A percentile compares a stretch with the other conserved stretches of the same genome.
Evolutionary conservation across 139 green algal genomes (phyloP).

Genomic region (Picochlorum sp.): DNA sequence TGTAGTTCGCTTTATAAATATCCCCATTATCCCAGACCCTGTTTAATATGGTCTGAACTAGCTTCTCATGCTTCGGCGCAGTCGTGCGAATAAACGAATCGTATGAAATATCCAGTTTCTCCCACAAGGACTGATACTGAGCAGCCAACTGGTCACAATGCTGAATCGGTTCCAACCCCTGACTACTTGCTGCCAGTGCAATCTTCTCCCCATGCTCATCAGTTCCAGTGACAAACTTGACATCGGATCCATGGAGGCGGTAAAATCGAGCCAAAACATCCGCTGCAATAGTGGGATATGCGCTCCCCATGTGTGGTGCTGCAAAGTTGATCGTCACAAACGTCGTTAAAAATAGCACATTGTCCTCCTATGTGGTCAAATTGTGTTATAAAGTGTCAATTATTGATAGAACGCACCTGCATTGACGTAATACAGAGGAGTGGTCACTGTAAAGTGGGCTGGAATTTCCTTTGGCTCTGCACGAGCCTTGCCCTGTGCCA

Average conservation of each 20-base stretch:
- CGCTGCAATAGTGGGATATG: slow-evolving; percentile 93
- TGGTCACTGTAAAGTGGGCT: slow-evolving; percentile 80
- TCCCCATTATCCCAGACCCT: slow-evolving; percentile 73
- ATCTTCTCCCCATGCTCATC: slow-evolving; percentile 99
- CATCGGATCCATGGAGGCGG: slow-evolving; percentile 56
- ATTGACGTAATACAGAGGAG: slow-evolving; percentile 95
- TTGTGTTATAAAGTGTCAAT: slow-evolving; percentile 11
- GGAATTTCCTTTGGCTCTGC: neutral
- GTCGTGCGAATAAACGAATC: slow-evolving; percentile 96
- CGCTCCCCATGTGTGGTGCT: slow-evolving; percentile 93
- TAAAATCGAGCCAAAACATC: slow-evolving; percentile 80
- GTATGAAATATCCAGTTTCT: slow-evolving; percentile 81
- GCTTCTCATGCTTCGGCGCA: slow-evolving; percentile 53
- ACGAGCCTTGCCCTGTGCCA: neutral
- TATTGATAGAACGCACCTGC: slow-evolving; percentile 22
- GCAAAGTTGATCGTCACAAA: neutral
- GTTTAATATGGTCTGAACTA: slow-evolving; percentile 74
- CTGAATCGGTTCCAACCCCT: slow-evolving; percentile 60
- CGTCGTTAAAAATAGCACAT: slow-evolving; percentile 11
- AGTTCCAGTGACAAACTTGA: slow-evolving; percentile 90
- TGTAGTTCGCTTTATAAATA: slow-evolving; percentile 75
- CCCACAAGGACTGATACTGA: slow-evolving; percentile 77
- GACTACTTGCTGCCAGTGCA: slow-evolving; percentile 59
- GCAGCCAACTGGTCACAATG: slow-evolving; percentile 79
- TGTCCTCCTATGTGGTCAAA: too few species aligned